A percentile compares a stretch with the other conserved stretches of the same genome.
Evolutionary conservation across 2,329 filamentous ascomycete species (phyloP).

Genomic region (Emericellopsis atlantica): DNA sequence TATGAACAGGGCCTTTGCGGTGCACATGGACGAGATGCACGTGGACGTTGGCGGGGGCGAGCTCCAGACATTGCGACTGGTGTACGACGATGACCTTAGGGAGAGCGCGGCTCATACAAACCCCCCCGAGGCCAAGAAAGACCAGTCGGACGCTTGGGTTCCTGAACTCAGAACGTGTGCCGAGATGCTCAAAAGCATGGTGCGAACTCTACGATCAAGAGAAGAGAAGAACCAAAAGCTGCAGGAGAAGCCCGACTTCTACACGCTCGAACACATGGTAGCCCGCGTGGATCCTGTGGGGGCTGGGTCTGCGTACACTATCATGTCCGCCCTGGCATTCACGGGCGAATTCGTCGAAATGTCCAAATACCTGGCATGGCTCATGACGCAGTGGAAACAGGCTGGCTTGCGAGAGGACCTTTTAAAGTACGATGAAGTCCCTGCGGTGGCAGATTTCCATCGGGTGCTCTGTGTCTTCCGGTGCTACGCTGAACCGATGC

Average conservation of each 20-base stretch:
- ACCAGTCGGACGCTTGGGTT: neutral
- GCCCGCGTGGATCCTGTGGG: slow-evolving; percentile 18
- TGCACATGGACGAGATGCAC: slow-evolving; percentile 7
- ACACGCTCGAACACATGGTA: slow-evolving; percentile 18
- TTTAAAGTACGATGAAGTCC: slow-evolving; percentile 14
- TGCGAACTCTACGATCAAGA: slow-evolving; percentile 4
- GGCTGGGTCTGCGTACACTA: slow-evolving; percentile 34
- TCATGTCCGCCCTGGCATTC: slow-evolving; percentile 50
- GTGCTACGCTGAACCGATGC: slow-evolving; percentile 29
- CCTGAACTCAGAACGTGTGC: slow-evolving; percentile 9
- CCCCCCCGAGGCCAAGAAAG: neutral
- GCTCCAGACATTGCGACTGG: slow-evolving; percentile 1
- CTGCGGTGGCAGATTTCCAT: slow-evolving; percentile 17
- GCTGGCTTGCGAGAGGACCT: slow-evolving; percentile 20
- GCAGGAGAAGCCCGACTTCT: slow-evolving; percentile 9
- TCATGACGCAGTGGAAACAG: slow-evolving; percentile 31
- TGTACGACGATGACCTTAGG: neutral
- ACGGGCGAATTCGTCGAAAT: slow-evolving; percentile 48
- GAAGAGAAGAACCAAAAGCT: slow-evolving; percentile 10
- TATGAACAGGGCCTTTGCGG: neutral
- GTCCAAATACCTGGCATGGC: slow-evolving; percentile 44
- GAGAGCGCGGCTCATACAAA: neutral
- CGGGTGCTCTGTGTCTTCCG: slow-evolving; percentile 33
- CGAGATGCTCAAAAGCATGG: slow-evolving; percentile 12
- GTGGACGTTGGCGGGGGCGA: slow-evolving; percentile 1